phyloP scores from a whole-genome alignment of 441 rosid genomes.

The Adansonia madagascariensis region DNA sequence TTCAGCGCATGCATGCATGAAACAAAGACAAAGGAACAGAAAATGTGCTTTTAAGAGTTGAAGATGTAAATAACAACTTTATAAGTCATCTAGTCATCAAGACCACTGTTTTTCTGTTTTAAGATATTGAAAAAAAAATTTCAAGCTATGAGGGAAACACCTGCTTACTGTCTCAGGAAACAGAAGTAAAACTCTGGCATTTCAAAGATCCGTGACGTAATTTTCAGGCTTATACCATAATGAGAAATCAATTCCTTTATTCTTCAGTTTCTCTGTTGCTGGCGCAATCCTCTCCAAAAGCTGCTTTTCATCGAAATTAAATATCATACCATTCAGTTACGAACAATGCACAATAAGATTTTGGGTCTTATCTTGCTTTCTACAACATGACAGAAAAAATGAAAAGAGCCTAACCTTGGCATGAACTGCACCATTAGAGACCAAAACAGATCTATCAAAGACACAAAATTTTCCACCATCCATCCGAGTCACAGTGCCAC shows the following conservation, averaged over 20 bases:
- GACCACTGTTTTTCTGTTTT: background rate
- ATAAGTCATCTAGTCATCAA: background rate
- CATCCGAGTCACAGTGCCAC: conserved; percentile 81
- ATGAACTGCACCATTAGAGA: conserved; percentile 78
- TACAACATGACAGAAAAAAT: conserved; percentile 12
- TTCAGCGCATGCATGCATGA: background rate
- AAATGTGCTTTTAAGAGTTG: background rate
- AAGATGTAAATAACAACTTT: background rate
- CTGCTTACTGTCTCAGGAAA: conserved; percentile 29
- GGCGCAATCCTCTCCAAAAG: conserved; percentile 76
- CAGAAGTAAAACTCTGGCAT: conserved; percentile 7
- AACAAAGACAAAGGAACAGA: background rate
- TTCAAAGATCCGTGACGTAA: conserved; percentile 66
- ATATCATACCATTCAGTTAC: background rate
- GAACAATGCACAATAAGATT: conserved; percentile 10
- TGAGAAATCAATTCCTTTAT: conserved; percentile 84
- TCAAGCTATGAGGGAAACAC: conserved; percentile 21
- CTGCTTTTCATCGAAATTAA: conserved; percentile 43
- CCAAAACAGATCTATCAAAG: conserved; percentile 86
- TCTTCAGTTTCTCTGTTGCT: conserved; percentile 75
- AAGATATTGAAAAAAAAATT: conserved; percentile 10
- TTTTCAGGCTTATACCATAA: conserved; percentile 85
- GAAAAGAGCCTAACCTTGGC: conserved; percentile 51
- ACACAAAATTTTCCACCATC: conserved; percentile 81
- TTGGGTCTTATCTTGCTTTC: conserved; percentile 8